Evolutionary conservation across 2,329 filamentous ascomycete species (phyloP).

Genomic region (Botrytis hyacinthi): DNA sequence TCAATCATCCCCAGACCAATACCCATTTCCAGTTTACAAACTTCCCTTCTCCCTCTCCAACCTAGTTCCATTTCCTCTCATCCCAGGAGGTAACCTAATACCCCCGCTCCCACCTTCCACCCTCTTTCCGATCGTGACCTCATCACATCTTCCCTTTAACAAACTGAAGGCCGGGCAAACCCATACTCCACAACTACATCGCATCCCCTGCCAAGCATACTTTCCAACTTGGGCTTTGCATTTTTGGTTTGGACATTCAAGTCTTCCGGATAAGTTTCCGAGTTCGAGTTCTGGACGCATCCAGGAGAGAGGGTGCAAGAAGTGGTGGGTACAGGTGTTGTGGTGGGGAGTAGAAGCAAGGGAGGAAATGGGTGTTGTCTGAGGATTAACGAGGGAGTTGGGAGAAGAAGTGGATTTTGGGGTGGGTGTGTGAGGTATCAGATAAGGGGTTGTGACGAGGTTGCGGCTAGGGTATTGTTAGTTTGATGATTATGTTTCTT

Average conservation of each 20-base stretch:
- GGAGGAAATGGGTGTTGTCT: conserved; percentile 29
- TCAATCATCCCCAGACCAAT: not conserved
- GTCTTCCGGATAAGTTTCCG: conserved; percentile 76
- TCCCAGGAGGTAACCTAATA: conserved; percentile 56
- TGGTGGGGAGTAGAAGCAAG: conserved; percentile 31
- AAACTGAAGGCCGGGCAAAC: conserved; percentile 87
- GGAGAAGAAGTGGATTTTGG: conserved; percentile 35
- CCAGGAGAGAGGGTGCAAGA: conserved; percentile 90
- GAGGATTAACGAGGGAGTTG: conserved; percentile 21
- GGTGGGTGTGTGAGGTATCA: conserved; percentile 51
- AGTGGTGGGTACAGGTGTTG: conserved; percentile 74
- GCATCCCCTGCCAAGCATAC: conserved; percentile 95
- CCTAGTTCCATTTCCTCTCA: conserved; percentile 38
- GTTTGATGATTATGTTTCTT: not conserved
- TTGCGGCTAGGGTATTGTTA: conserved; percentile 41
- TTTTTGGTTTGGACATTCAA: conserved; percentile 75
- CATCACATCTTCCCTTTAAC: conserved; percentile 78
- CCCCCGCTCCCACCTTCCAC: conserved; percentile 35
- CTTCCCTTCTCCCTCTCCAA: conserved; percentile 12
- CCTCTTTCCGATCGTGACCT: conserved; percentile 41
- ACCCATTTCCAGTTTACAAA: not conserved
- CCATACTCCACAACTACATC: conserved; percentile 89
- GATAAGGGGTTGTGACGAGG: conserved; percentile 60
- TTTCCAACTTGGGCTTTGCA: conserved; percentile 84
- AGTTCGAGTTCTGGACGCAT: conserved; percentile 83